Evolutionary conservation across 495 filamentous ascomycete species (phyloP), one percentile per base, ranked within the genome.

Genomic region (Pseudevernia furfuracea): DNA sequence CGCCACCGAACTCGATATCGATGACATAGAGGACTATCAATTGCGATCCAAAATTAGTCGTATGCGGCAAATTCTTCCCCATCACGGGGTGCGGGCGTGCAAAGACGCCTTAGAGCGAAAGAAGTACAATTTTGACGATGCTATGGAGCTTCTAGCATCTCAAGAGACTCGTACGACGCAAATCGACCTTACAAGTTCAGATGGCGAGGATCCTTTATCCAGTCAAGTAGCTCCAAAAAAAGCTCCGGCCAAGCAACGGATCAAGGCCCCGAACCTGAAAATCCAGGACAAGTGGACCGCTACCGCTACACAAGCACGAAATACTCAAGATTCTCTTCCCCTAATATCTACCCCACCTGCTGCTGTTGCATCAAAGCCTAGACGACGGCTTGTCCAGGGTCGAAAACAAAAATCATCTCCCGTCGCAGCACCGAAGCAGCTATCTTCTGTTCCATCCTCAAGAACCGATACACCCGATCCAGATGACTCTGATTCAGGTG

Each of bases 221-320:
- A 32, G 21, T 34, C 52, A 57, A 41, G 34, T 53, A 52, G 62
- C 11, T 57, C 53, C 12, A 57, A 68, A 32, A 56, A 77, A 62
- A 58, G 68, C 68, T 56, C 58, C 71, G 14, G 81, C 79, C n/a
- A 84, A 87, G 66, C 80, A 83, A 66, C 76, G 85, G 56, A 79
- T 89, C 67, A 87, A 86, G 68, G 78, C 79, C 30, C 80, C 82
- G 15, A 75, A 75, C 7, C 80, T 71, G 53, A 77, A 80, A 4
- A 87, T 90, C 62, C 80, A 82, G 53, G 80, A 87, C 58, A 85
- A 85, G 68, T 89, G 83, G 77, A 76, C 80, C 8, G 76, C 78
- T 0, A 76, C 80, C 8, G 76, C 78, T 0, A 79, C 77, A 37
- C 80, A 81, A 44, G 41, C 53, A 36, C 36, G 39, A 30, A 15